Conservation (phyloP, 2,329 filamentous ascomycete species). For the Epichloe sibirici region DNA sequence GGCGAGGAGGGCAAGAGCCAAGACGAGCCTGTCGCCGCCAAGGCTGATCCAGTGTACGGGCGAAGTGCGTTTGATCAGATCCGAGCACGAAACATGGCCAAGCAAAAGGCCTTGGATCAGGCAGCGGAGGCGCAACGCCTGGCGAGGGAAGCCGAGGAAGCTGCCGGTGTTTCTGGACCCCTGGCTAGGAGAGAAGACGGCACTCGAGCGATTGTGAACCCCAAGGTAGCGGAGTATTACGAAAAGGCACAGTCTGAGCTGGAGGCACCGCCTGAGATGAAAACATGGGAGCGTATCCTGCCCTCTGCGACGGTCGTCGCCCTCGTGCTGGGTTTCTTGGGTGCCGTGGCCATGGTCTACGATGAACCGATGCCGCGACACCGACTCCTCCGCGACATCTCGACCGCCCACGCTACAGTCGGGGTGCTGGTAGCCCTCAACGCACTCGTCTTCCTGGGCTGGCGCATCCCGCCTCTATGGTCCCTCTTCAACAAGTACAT, state of each 20-base stretch:
- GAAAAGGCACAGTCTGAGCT: constrained; percentile 37
- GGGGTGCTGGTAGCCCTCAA: constrained; percentile 49
- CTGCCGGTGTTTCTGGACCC: constrained; percentile 22
- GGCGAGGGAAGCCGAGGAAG: constrained; percentile 29
- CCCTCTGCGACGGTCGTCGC: constrained; percentile 39
- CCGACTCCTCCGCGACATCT: constrained; percentile 47
- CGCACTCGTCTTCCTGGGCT: constrained; percentile 40
- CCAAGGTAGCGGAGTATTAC: constrained; percentile 25
- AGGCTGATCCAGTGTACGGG: constrained; percentile 42
- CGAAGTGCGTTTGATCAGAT: constrained; percentile 44
- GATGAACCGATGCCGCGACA: constrained; percentile 37
- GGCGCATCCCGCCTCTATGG: constrained; percentile 56
- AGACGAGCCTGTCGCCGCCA: constrained; percentile 11
- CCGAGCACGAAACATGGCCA: constrained; percentile 39
- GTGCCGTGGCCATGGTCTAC: constrained; percentile 36
- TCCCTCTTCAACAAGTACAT: constrained; percentile 55
- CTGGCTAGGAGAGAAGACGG: constrained; percentile 27
- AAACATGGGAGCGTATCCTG: constrained; percentile 37
- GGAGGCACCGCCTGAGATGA: constrained; percentile 38
- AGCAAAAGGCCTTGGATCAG: constrained; percentile 34
- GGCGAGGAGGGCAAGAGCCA: constrained; percentile 12
- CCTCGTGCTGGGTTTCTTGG: constrained; percentile 31
- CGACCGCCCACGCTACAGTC: constrained; percentile 54
- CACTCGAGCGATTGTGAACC: constrained; percentile 27
- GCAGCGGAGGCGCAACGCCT: constrained; percentile 29